Evolutionary conservation across 306 rosid genomes (phyloP), one percentile per base, ranked within the genome.

Genomic region (Prosopis cineraria): DNA sequence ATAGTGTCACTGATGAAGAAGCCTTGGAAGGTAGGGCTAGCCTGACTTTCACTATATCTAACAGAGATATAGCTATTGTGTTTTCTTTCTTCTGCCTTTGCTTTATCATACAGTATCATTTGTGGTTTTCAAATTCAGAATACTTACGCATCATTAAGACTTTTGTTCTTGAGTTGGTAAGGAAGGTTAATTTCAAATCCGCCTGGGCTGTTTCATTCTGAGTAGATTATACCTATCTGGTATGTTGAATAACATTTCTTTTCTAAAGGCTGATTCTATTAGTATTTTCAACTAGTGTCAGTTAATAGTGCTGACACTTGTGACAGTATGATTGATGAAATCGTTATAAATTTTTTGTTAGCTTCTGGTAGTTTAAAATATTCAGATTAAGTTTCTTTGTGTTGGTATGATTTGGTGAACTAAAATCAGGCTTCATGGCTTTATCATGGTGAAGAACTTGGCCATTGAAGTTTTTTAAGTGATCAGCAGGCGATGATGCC

Each of bases 1-100:
- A 91, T 65, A 81, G 95, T 56, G 79, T 95, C 82, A 92, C 93
- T 12, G 98, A 95, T 52, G 93, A 87, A 29, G 98, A 95, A 91
- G 98, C 98, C 53, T 83, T 95, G 74, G 98, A 92, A 86, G 98
- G 98, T 92, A 91, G 73, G 73, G 68, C 37, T 70, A n/a, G 40
- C 68, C 7, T 59, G 40, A 67, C n/a, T 47, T 78, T 74, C 47
- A 48, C 45, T 82, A 67, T 22, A 48, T 53, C 59, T 16, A 59
- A 40, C 34, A n/a, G 50, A 9, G 43, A 27, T 53, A 5, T 58
- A 25, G 10, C 13, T 7, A 45, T 17, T 75, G 31, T 59, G 37
- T 40, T 12, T 37, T 76, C 48, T 37, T 53, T 25, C 72, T 27
- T 25, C 30, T 63, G 56, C 74, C 68, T 68, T 68, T 65, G 41